Conservation (phyloP, 225 moss, liverwort and hornwort species). For the Lunularia cruciata region DNA sequence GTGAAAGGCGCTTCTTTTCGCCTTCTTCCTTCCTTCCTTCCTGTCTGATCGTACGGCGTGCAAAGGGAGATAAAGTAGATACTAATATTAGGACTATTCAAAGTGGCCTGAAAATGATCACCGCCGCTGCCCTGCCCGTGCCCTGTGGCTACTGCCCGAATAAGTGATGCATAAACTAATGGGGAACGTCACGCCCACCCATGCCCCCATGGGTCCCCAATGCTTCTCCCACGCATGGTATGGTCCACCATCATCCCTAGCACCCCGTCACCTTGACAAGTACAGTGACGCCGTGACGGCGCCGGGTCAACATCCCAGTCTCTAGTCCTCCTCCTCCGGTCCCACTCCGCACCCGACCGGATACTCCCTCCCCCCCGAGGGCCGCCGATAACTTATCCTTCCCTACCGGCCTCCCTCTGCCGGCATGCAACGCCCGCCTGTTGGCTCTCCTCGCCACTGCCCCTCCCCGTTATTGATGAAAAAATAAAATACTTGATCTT, state of each 20-base stretch:
- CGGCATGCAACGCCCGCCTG: background rate
- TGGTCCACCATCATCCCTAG: constrained; percentile 8
- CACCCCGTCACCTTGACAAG: constrained; percentile 6
- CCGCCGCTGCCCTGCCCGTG: background rate
- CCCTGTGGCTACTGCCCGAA: background rate
- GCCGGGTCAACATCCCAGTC: constrained; percentile 8
- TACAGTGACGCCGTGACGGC: constrained; percentile 10
- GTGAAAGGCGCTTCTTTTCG: no score
- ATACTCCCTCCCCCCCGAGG: background rate
- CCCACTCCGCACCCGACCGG: constrained; percentile 5
- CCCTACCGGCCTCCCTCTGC: background rate
- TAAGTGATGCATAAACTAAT: background rate
- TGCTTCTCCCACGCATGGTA: constrained; percentile 7
- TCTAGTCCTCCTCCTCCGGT: background rate
- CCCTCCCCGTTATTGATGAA: no score
- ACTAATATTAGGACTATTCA: constrained; percentile 1
- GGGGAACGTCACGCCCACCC: background rate
- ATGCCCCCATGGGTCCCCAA: background rate
- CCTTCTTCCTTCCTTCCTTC: no score
- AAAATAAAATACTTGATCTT: no score
- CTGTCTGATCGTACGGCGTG: constrained; percentile 10
- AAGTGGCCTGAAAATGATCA: constrained; percentile 8
- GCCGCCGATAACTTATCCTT: background rate
- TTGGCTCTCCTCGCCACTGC: background rate
- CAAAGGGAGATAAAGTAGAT: constrained; percentile 1